phyloP scores from a whole-genome alignment of 2,329 filamentous ascomycete species.

The Cladosporium sp. region DNA sequence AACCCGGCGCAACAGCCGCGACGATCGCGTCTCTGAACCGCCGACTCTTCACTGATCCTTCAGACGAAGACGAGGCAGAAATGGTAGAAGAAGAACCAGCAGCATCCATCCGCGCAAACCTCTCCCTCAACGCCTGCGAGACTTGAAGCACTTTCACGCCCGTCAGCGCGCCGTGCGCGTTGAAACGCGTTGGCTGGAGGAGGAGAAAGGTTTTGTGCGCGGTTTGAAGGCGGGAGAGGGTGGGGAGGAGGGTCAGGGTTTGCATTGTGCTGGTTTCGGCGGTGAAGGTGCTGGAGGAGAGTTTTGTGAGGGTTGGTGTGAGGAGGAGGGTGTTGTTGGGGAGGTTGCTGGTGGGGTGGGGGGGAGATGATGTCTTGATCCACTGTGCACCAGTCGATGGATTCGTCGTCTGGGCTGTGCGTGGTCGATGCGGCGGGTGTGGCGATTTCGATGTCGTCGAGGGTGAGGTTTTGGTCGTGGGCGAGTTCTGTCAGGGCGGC shows the following conservation, averaged over 20 bases:
- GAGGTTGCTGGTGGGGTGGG: background rate
- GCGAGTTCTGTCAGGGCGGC: constrained; percentile 27
- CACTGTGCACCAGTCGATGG: constrained; percentile 23
- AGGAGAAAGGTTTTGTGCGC: constrained; percentile 26
- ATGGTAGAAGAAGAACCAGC: background rate
- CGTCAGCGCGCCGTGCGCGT: constrained; percentile 5
- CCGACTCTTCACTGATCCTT: background rate
- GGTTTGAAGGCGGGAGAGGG: constrained; percentile 22
- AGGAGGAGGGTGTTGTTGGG: constrained; percentile 1
- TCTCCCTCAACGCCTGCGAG: background rate
- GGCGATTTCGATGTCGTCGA: constrained; percentile 20
- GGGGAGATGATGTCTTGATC: background rate
- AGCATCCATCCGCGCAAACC: background rate
- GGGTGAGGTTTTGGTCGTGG: constrained; percentile 9
- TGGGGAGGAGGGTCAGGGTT: constrained; percentile 22
- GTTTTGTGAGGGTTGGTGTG: constrained; percentile 16
- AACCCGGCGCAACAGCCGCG: background rate
- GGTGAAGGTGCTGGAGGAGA: constrained; percentile 15
- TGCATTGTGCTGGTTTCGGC: constrained; percentile 19
- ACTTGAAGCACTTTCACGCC: constrained; percentile 1
- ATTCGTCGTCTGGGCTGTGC: constrained; percentile 4
- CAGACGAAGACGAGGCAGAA: background rate
- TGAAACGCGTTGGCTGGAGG: constrained; percentile 20
- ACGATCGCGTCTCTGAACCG: constrained; percentile 2
- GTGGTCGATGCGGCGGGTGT: no score